phyloP scores from a whole-genome alignment of 2,329 filamentous ascomycete species.

The Ascochyta pisi region DNA sequence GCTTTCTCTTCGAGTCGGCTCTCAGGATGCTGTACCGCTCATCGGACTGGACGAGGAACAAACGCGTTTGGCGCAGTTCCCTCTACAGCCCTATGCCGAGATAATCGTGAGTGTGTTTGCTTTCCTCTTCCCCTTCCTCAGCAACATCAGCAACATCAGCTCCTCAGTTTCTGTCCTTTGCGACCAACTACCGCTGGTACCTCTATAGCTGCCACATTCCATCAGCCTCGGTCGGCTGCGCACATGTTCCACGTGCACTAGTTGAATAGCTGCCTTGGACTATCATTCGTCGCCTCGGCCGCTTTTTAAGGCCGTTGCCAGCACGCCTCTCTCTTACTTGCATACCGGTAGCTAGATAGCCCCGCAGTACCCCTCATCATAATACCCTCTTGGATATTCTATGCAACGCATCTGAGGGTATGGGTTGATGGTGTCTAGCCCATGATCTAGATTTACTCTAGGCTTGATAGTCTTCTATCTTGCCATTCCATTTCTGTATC shows the following conservation, averaged over 20 bases:
- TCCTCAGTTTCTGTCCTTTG: slow-evolving; percentile 25
- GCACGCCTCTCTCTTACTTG: slow-evolving; percentile 4
- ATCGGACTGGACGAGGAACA: slow-evolving; percentile 76
- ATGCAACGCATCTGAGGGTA: background rate
- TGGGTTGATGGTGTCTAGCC: background rate
- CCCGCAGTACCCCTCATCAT: slow-evolving; percentile 31
- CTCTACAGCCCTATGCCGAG: slow-evolving; percentile 76
- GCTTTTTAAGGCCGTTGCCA: slow-evolving; percentile 27
- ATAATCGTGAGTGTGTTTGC: slow-evolving; percentile 70
- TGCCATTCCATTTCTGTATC: slow-evolving; percentile 4
- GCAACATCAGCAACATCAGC: slow-evolving; percentile 27
- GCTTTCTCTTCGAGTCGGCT: slow-evolving; percentile 72
- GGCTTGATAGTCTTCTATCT: background rate
- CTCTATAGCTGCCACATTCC: slow-evolving; percentile 41
- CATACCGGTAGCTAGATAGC: slow-evolving; percentile 18
- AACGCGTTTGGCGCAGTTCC: slow-evolving; percentile 68
- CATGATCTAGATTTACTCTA: background rate
- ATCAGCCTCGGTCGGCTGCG: slow-evolving; percentile 20
- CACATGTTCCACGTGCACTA: background rate
- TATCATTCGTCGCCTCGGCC: slow-evolving; percentile 24
- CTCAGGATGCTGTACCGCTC: slow-evolving; percentile 68
- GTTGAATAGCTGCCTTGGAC: slow-evolving; percentile 5
- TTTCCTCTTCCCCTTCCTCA: slow-evolving; percentile 14
- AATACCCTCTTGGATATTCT: background rate
- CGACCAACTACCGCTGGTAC: slow-evolving; percentile 24